Evolutionary conservation across 805 yeast species (phyloP), one percentile per base, ranked within the genome.

Genomic region (Candida morakotiae): DNA sequence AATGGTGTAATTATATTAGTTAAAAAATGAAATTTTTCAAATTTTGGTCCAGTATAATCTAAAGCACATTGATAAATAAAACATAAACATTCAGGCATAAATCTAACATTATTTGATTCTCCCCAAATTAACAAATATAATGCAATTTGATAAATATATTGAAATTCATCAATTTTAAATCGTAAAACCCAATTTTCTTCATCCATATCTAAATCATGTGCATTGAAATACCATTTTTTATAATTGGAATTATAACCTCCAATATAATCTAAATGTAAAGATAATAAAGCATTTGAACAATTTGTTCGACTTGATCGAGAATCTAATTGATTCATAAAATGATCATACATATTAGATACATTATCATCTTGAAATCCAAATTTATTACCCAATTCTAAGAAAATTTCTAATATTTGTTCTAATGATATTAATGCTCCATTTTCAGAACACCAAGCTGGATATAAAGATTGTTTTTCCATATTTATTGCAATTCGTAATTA

Each of bases 161-260:
- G 86, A 21, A 57, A 60, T 3, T 77, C 74, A 0, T 76, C 54
- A 39, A 71, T 65, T 22, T 55, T 55, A 87, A 85, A 84, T 49
- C 71, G 70, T 11, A 63, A 44, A 51, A 77, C 80, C 96, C 95
- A 87, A n/a, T 44, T 38, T 10, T 46, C 43, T 11, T 43, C 39
- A 28, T 53, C 51, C 15, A 60, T 56, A 53, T 70, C 50, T 37
- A 62, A 38, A 67, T 83, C 38, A 58, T 81, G 87, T 7, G 95
- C 87, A 31, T 94, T 87, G 60, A 89, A 85, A 57, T 80, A 87
- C 98, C 98, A 91, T 59, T 85, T 87, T 52, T 82, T 76, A 60
- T 81, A 91, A 60, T 91, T 91, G 3, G 97, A 76, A 42, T 80
- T 69, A 34, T 81, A 86, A 13, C 98, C 97, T 0, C 96, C 97